These are phyloP conservation scores for Alternaria sp. DNA, from an alignment of 2,329 filamentous ascomycete species.

Conservation along the genomic window DNA sequence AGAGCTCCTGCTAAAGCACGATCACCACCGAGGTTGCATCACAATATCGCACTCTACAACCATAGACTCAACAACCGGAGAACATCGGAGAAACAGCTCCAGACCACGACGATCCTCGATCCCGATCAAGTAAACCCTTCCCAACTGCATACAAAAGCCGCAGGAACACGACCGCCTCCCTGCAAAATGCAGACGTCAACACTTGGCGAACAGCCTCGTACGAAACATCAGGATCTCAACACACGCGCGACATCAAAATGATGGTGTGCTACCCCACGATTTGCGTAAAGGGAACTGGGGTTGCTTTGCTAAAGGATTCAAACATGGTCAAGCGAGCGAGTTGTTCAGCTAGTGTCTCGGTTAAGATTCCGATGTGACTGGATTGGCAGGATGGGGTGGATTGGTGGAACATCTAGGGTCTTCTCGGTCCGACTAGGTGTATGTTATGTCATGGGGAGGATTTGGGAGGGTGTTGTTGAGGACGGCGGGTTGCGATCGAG, in stretches of 20 bases:
- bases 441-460: not conserved
- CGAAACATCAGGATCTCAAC: not conserved
- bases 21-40: not conserved
- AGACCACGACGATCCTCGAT: not conserved
- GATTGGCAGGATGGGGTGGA: not conserved
- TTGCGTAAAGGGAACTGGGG: slow-evolving; percentile 22
- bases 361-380: not conserved
- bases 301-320: slow-evolving; percentile 11
- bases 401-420: slow-evolving; percentile 12
- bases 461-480: not conserved
- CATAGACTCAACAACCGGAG: slow-evolving; percentile 4
- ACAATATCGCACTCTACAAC: not conserved
- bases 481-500: not conserved
- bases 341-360: not conserved
- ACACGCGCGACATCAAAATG: slow-evolving; percentile 7
- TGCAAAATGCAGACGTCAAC: not conserved
- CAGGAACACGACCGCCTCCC: slow-evolving; percentile 1
- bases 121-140: not conserved
- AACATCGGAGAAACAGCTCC: slow-evolving; percentile 8
- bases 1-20: not conserved
- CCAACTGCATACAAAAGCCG: not conserved
- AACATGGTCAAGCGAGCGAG: slow-evolving; percentile 10
- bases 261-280: slow-evolving; percentile 24
- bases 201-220: not conserved
- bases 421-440: slow-evolving; percentile 4